phyloP scores from a whole-genome alignment of 768 basidiomycete species.

The Termitomyces eurrhizus region DNA sequence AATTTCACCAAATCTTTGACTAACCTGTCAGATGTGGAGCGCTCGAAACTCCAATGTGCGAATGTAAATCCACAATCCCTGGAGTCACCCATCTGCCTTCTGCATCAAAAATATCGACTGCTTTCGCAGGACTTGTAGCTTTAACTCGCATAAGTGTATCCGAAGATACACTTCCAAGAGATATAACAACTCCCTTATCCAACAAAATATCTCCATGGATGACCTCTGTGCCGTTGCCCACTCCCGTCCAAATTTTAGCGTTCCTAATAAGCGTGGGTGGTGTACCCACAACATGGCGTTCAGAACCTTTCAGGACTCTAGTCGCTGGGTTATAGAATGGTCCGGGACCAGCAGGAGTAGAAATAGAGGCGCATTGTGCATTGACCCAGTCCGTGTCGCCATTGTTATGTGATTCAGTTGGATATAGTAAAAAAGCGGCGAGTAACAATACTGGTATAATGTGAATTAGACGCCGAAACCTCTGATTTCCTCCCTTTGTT shows the following conservation, averaged over 20 bases:
- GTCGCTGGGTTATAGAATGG: conserved; percentile 2
- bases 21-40: conserved; percentile 27
- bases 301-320: conserved; percentile 32
- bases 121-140: conserved; percentile 7
- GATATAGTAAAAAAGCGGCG: neutral
- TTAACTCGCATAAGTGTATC: conserved; percentile 17
- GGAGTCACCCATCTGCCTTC: conserved; percentile 58
- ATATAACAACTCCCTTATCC: conserved; percentile 58
- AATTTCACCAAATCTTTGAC: neutral
- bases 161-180: conserved; percentile 39
- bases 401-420: neutral
- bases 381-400: neutral
- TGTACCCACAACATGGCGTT: conserved; percentile 55
- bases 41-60: conserved; percentile 34
- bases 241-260: conserved; percentile 78
- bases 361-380: conserved; percentile 11
- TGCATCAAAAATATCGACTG: conserved; percentile 45
- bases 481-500: neutral
- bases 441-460: neutral
- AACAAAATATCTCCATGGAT: conserved; percentile 59
- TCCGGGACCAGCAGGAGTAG: conserved; percentile 13
- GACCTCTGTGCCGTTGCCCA: conserved; percentile 49
- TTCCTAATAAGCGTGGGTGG: conserved; percentile 54
- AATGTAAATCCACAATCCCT: conserved; percentile 46
- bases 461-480: neutral